These are phyloP conservation scores for Xylaria sp. DNA, from an alignment of 2,329 filamentous ascomycete genomes.

Conservation along the genomic window DNA sequence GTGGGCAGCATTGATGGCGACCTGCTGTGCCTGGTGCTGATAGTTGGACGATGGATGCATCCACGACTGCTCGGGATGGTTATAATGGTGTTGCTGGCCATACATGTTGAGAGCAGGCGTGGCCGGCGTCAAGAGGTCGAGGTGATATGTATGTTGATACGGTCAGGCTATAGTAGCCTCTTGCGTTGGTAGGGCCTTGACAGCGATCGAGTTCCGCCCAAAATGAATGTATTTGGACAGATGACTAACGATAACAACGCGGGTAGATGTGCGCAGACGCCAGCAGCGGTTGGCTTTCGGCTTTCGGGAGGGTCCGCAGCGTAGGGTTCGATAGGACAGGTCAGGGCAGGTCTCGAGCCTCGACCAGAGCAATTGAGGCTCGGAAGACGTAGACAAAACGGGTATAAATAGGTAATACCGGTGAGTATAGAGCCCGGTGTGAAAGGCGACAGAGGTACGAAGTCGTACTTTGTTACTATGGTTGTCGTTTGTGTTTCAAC, in stretches of 20 bases:
- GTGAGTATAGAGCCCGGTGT: not conserved
- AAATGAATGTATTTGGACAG: not conserved
- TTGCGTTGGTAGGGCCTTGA: constrained; percentile 32
- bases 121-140: not conserved
- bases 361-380: not conserved
- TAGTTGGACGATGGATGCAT: constrained; percentile 69
- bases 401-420: not conserved
- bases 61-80: constrained; percentile 67
- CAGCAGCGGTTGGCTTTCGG: not conserved
- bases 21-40: constrained; percentile 61
- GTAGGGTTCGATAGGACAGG: not conserved
- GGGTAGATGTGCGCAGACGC: not conserved
- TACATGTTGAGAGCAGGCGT: constrained; percentile 65
- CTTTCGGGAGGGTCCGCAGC: not conserved
- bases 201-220: not conserved
- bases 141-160: constrained; percentile 3
- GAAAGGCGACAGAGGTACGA: not conserved
- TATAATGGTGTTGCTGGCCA: constrained; percentile 70
- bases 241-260: not conserved
- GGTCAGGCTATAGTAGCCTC: constrained; percentile 30
- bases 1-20: constrained; percentile 60
- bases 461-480: not conserved
- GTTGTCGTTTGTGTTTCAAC: not conserved
- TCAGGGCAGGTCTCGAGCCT: not conserved
- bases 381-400: not conserved